Base-by-base conservation (phyloP, 768 basidiomycete genomes). In the Serendipita sp. region DNA sequence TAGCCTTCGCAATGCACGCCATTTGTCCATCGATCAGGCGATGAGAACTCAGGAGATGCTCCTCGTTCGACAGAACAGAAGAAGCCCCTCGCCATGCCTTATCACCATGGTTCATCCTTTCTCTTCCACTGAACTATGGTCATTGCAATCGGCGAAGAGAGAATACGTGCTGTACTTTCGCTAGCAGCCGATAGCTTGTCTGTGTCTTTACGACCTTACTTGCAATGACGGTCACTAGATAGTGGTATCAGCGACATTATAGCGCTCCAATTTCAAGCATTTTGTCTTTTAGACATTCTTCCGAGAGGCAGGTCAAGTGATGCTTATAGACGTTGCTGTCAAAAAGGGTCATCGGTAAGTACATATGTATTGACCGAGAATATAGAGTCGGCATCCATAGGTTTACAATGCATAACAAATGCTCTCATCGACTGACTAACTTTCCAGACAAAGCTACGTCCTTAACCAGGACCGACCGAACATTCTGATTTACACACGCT, bases 201-300 rank as follows among this genome's bases (percentile, higher is more conserved):
- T 16, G n/a, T 52, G 48, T 23, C 48, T 18, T 18, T 52, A 8
- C n/a, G 32, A 13, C 5, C 41, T 41, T 41, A 51, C 48, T 18
- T 18, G 48, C 48, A 8, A 51, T 7, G 48, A 51, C 48, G 48
- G 48, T 51, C 48, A 32, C 56, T 60, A 60, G 56, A 60, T 60
- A 60, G 56, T 60, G 56, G 56, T 60, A 60, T n/a, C 3, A 60
- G 56, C 56, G 35, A 60, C 56, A 60, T 32, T 41, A 13, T 41
- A 41, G 18, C 48, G 56, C 16, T 30, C 18, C 10, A 8, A 32
- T 28, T 28, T 28, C 56, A 60, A 36, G 34, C 56, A 34, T 60
- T 60, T 60, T 60, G 56, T 60, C 56, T 60, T 60, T 60, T 60
- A 34, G 34, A 60, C 56, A 32, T 38, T 60, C 18, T 60, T 60